Evolutionary conservation across 495 filamentous ascomycete species (phyloP).

Genomic region (Penicillium turbatum): DNA sequence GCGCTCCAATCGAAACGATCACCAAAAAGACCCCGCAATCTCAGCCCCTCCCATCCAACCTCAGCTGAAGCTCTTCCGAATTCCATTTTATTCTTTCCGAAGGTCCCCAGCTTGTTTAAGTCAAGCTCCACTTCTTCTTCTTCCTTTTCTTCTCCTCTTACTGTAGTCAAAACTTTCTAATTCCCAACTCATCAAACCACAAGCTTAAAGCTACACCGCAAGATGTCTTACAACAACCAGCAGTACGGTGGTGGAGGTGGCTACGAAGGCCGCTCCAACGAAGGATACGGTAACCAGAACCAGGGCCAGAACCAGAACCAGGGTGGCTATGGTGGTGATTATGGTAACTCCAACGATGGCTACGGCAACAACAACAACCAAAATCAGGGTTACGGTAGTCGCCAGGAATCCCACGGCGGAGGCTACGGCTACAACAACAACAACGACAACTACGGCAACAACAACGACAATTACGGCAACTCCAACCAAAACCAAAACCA

Average conservation of each 20-base stretch:
- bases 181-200: not conserved
- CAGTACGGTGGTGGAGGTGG: constrained; percentile 6
- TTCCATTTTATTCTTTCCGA: not conserved
- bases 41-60: not conserved
- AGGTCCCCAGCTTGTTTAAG: too few species aligned
- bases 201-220: not conserved
- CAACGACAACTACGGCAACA: constrained; percentile 22
- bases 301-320: constrained; percentile 2
- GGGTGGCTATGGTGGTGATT: not conserved
- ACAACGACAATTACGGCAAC: too few species aligned
- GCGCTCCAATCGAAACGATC: not conserved
- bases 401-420: not conserved
- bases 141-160: too few species aligned
- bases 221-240: constrained; percentile 19
- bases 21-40: constrained; percentile 6
- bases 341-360: not conserved
- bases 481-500: not conserved
- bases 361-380: not conserved
- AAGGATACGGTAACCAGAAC: constrained; percentile 11
- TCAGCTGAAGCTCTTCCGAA: constrained; percentile 9
- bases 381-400: not conserved
- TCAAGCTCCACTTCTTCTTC: too few species aligned
- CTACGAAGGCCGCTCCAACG: not conserved
- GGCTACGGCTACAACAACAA: constrained; percentile 7
- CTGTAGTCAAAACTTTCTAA: not conserved